Evolutionary conservation across 2,329 filamentous ascomycete species (phyloP).

Genomic region (Setomelanomma holmii): DNA sequence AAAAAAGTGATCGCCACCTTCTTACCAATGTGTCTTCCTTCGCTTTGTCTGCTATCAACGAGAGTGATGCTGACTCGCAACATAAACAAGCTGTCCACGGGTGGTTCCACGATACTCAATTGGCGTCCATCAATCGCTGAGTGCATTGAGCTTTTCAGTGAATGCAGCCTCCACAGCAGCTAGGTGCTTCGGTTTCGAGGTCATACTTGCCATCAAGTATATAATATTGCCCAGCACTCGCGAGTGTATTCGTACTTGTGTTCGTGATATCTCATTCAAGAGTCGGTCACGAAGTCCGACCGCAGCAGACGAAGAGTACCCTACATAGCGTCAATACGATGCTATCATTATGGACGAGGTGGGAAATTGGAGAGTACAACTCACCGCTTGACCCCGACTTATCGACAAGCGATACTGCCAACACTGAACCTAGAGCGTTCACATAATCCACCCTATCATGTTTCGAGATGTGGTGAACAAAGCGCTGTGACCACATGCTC

Average conservation of each 20-base stretch:
- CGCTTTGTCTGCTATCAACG: too few relatives aligned
- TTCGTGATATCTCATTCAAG: conserved; percentile 42
- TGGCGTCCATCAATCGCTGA: too few relatives aligned
- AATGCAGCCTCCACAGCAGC: conserved; percentile 27
- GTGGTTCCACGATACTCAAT: too few relatives aligned
- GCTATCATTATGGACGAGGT: too few relatives aligned
- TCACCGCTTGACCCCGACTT: conserved; percentile 52
- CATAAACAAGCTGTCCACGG: too few relatives aligned
- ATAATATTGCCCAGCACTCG: conserved; percentile 67
- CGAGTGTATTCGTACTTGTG: conserved; percentile 61
- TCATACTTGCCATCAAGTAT: conserved; percentile 65
- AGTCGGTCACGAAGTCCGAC: conserved; percentile 60
- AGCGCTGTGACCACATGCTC: conserved; percentile 73
- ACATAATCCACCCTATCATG: conserved; percentile 66
- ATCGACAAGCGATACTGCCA: conserved; percentile 69
- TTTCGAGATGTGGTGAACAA: conserved; percentile 67
- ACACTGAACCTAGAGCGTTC: conserved; percentile 76
- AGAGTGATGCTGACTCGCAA: too few relatives aligned
- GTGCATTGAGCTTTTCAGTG: conserved; percentile 16
- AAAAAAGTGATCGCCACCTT: too few relatives aligned
- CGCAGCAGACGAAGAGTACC: conserved; percentile 65
- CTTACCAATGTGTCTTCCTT: too few relatives aligned
- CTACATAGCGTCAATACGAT: conserved; percentile 32
- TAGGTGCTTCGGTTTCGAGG: conserved; percentile 23
- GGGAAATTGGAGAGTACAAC: neutral